These are phyloP conservation scores for Nannochloropsis granulata DNA, from an alignment of 108 stramenopile genomes.

Conservation along the genomic window DNA sequence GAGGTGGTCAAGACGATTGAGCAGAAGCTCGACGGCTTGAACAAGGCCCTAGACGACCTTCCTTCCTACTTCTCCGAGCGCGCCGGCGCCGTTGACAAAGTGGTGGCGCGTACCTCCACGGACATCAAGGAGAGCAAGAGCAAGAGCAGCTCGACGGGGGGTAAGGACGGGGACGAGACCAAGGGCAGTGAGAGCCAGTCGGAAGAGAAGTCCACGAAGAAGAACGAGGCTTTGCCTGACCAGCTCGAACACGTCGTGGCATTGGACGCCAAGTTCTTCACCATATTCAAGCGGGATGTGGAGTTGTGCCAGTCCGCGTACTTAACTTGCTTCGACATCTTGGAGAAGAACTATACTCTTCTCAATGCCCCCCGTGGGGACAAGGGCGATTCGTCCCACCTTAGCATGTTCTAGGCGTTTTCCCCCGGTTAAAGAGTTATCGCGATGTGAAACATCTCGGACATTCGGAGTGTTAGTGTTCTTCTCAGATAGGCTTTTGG, in stretches of 20 bases:
- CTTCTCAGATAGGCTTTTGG: too few species aligned
- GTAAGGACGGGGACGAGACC: not conserved
- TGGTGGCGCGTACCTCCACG: not conserved
- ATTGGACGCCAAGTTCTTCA: not conserved
- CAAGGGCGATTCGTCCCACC: not conserved
- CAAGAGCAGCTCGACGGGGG: not conserved
- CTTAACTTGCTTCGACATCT: not conserved
- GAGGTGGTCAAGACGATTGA: not conserved
- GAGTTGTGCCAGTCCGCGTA: not conserved
- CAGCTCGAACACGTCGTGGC: not conserved
- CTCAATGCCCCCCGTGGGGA: not conserved
- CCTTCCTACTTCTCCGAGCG: not conserved
- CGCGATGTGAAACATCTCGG: too few species aligned
- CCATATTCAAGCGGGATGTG: not conserved
- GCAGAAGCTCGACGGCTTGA: not conserved
- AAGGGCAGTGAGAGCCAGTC: not conserved
- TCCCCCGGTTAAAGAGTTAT: too few species aligned
- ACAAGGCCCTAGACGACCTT: not conserved
- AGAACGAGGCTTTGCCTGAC: not conserved
- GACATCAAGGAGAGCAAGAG: not conserved
- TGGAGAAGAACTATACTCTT: not conserved
- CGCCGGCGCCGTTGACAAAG: not conserved
- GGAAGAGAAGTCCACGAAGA: not conserved
- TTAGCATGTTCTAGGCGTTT: not conserved
- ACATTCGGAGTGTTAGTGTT: too few species aligned